A percentile compares a stretch with the other conserved stretches of the same genome.
These are phyloP conservation scores for Cucumis hystrix DNA, from an alignment of 306 rosid genomes.

Conservation along the genomic window DNA sequence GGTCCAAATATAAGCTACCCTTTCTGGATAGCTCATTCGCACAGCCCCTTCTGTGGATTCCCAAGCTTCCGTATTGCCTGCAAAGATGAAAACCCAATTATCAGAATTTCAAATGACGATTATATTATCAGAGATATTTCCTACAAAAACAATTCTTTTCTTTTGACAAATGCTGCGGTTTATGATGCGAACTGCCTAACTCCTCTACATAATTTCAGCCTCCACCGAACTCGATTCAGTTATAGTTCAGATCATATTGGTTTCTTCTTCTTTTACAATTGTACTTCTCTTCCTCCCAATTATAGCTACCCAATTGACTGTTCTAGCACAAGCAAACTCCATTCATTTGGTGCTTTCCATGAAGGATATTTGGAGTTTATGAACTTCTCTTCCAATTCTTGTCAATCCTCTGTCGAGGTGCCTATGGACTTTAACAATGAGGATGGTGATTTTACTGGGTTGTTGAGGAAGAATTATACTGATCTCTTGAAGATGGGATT, in stretches of 20 bases:
- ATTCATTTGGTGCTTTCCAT: constrained; percentile 46
- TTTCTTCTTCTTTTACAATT: constrained; percentile 47
- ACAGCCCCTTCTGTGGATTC: constrained; percentile 39
- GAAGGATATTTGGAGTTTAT: constrained; percentile 21
- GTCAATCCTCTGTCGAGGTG: constrained; percentile 26
- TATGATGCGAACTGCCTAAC: constrained; percentile 30
- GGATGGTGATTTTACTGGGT: constrained; percentile 7
- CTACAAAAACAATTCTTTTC: constrained; percentile 32
- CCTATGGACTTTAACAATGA: constrained; percentile 19
- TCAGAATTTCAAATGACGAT: constrained; percentile 30
- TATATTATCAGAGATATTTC: constrained; percentile 33
- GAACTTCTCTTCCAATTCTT: constrained; percentile 25
- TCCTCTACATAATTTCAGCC: constrained; percentile 33
- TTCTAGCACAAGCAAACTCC: constrained; percentile 23
- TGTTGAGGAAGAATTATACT: constrained; percentile 25
- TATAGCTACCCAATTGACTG: constrained; percentile 26
- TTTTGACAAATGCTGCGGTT: constrained; percentile 17
- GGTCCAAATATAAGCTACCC: constrained; percentile 50
- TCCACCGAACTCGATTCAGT: constrained; percentile 32
- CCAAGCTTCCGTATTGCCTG: constrained; percentile 40
- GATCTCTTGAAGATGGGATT: constrained; percentile 56
- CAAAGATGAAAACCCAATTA: constrained; percentile 25
- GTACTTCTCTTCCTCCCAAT: constrained; percentile 26
- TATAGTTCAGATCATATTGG: constrained; percentile 15
- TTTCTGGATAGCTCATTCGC: constrained; percentile 39